These are phyloP conservation scores for Trichoderma atrobrunneum DNA, from an alignment of 2,329 filamentous ascomycete species.

Conservation along the genomic window DNA sequence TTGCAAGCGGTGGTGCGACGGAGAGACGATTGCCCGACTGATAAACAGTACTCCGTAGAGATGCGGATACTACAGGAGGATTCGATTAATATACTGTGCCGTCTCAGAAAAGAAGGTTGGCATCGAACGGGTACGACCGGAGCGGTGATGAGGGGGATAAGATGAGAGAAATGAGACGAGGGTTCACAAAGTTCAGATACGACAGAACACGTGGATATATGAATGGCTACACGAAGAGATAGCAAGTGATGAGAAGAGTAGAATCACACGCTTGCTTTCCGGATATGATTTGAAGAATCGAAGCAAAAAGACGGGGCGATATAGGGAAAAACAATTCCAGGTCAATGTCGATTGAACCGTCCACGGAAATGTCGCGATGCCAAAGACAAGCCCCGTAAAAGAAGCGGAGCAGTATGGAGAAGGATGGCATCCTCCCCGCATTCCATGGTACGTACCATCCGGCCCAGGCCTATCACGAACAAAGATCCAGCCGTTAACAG, in stretches of 20 bases:
- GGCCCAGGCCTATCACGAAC: neutral
- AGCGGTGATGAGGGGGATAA: neutral
- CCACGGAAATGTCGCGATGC: neutral
- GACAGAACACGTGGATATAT: neutral
- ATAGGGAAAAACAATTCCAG: neutral
- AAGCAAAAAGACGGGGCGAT: neutral
- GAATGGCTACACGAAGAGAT: neutral
- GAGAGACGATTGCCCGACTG: neutral
- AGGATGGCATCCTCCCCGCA: constrained; percentile 6
- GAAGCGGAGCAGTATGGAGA: constrained; percentile 12
- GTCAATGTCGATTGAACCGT: neutral
- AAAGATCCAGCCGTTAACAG: neutral
- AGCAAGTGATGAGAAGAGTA: neutral
- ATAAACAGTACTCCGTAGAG: neutral
- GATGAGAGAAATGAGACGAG: neutral
- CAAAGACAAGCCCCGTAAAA: neutral
- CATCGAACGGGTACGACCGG: neutral
- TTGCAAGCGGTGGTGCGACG: neutral
- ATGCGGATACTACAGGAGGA: neutral
- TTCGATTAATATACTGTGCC: neutral
- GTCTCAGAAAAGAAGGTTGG: neutral
- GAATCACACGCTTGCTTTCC: neutral
- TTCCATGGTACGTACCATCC: constrained; percentile 15
- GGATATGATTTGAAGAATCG: neutral
- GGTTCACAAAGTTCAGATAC: neutral